Evolutionary conservation across 2,329 filamentous ascomycete genomes (phyloP).

Genomic region (Metarhizium guizhouense): DNA sequence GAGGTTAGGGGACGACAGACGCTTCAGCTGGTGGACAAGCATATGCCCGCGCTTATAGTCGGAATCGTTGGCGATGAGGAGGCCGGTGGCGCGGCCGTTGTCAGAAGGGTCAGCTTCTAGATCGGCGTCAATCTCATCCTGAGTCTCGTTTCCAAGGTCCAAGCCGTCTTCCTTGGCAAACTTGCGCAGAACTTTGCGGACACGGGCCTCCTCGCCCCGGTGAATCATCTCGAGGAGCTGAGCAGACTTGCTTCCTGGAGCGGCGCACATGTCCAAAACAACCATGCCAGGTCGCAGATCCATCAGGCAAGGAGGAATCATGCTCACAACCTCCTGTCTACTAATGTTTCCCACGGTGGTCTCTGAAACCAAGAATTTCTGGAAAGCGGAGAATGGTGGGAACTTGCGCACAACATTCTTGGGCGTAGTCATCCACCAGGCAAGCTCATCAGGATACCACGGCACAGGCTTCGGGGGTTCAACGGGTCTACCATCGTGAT

Average conservation of each 20-base stretch:
- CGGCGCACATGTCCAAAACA: conserved; percentile 91
- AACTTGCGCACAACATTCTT: conserved; percentile 94
- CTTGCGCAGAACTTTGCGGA: conserved; percentile 59
- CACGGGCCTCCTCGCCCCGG: conserved; percentile 79
- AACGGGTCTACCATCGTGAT: conserved; percentile 73
- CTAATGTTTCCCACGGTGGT: conserved; percentile 96
- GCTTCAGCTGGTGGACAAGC: conserved; percentile 96
- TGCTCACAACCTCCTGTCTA: conserved; percentile 94
- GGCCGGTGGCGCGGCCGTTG: conserved; percentile 78
- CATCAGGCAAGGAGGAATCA: conserved; percentile 94
- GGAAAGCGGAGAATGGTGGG: conserved; percentile 87
- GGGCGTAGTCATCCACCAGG: conserved; percentile 96
- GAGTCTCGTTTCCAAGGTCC: conserved; percentile 37
- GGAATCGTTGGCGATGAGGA: conserved; percentile 90
- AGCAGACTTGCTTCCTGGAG: conserved; percentile 92
- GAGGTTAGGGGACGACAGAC: conserved; percentile 89
- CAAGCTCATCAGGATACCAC: conserved; percentile 92
- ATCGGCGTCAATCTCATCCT: conserved; percentile 38
- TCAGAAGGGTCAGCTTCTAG: conserved; percentile 57
- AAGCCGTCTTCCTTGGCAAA: conserved; percentile 53
- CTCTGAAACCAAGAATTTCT: conserved; percentile 96
- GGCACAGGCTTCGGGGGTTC: conserved; percentile 72
- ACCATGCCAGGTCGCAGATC: conserved; percentile 87
- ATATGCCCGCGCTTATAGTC: conserved; percentile 97
- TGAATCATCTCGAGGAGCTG: conserved; percentile 95